These are phyloP conservation scores for Fusarium zealandicum DNA, from an alignment of 2,329 filamentous ascomycete genomes.

Conservation along the genomic window DNA sequence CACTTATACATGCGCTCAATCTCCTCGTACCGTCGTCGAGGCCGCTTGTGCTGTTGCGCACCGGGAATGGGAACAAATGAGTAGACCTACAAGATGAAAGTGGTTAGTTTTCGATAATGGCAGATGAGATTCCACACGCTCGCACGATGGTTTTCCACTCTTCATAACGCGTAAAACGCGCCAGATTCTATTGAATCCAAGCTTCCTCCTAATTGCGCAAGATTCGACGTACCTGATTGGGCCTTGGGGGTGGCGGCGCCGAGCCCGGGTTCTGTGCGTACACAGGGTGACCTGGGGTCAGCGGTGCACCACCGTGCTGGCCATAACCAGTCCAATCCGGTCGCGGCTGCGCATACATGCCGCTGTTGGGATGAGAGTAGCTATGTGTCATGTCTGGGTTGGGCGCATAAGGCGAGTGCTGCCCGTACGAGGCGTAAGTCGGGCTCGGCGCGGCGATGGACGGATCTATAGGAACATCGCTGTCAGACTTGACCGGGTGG, in stretches of 20 bases:
- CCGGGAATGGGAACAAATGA: slow-evolving; percentile 98
- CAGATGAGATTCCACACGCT: not conserved
- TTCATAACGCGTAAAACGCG: not conserved
- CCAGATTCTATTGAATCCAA: slow-evolving; percentile 1
- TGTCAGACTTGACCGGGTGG: slow-evolving; percentile 88
- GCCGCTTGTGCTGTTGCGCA: slow-evolving; percentile 95
- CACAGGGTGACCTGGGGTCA: slow-evolving; percentile 59
- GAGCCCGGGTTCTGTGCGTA: slow-evolving; percentile 64
- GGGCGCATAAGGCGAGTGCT: slow-evolving; percentile 87
- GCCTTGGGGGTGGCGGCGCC: slow-evolving; percentile 61
- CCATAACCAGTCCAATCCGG: slow-evolving; percentile 78
- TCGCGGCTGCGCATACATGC: slow-evolving; percentile 72
- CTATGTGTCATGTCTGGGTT: slow-evolving; percentile 86
- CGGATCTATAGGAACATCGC: slow-evolving; percentile 98
- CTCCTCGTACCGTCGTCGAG: slow-evolving; percentile 91
- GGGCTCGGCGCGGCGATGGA: slow-evolving; percentile 94
- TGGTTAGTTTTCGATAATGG: slow-evolving; percentile 8
- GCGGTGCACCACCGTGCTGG: slow-evolving; percentile 57
- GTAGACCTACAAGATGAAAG: slow-evolving; percentile 73
- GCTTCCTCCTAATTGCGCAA: slow-evolving; percentile 17
- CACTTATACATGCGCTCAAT: slow-evolving; percentile 99
- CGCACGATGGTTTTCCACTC: not conserved
- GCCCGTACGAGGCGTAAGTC: slow-evolving; percentile 76
- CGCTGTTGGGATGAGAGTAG: slow-evolving; percentile 68
- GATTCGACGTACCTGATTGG: slow-evolving; percentile 64